A percentile compares a stretch with the other conserved stretches of the same genome.
Evolutionary conservation across 2,329 filamentous ascomycete species (phyloP).

Genomic region (Colletotrichum sp.): DNA sequence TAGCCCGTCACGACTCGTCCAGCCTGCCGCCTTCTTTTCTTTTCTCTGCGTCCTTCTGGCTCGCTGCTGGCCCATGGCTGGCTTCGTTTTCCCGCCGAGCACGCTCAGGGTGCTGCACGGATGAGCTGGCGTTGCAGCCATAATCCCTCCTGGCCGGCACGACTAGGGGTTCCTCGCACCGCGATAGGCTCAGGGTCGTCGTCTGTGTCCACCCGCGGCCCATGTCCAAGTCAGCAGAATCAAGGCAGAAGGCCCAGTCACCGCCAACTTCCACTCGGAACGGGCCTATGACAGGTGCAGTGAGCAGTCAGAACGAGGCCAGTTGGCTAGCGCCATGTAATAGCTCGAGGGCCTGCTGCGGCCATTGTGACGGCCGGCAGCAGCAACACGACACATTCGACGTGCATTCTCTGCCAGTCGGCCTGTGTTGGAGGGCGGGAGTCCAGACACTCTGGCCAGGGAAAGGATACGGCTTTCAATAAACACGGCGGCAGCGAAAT

Average conservation of each 20-base stretch:
- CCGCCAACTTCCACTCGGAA: slow-evolving; percentile 30
- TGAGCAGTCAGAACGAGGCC: slow-evolving; percentile 43
- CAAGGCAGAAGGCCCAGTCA: slow-evolving; percentile 43
- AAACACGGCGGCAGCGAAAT: background rate
- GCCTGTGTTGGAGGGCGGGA: background rate
- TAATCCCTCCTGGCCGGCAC: slow-evolving; percentile 41
- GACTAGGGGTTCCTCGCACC: slow-evolving; percentile 32
- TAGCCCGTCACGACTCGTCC: background rate
- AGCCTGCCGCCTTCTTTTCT: slow-evolving; percentile 7
- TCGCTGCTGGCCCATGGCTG: background rate
- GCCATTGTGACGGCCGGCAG: slow-evolving; percentile 25
- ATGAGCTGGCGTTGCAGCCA: slow-evolving; percentile 52
- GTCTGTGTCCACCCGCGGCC: slow-evolving; percentile 39
- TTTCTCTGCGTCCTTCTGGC: slow-evolving; percentile 3
- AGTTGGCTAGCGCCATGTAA: slow-evolving; percentile 34
- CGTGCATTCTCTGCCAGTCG: background rate
- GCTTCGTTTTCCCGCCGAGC: background rate
- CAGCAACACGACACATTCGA: background rate
- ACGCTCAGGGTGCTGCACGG: slow-evolving; percentile 36
- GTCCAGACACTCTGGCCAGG: slow-evolving; percentile 3
- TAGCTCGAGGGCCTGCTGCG: slow-evolving; percentile 40
- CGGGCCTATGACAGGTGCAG: slow-evolving; percentile 46
- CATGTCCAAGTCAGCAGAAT: slow-evolving; percentile 42
- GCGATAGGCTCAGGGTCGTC: slow-evolving; percentile 48
- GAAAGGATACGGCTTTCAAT: background rate